phyloP scores from a whole-genome alignment of 208 protist genomes.

The Trypanosoma melophagium region DNA sequence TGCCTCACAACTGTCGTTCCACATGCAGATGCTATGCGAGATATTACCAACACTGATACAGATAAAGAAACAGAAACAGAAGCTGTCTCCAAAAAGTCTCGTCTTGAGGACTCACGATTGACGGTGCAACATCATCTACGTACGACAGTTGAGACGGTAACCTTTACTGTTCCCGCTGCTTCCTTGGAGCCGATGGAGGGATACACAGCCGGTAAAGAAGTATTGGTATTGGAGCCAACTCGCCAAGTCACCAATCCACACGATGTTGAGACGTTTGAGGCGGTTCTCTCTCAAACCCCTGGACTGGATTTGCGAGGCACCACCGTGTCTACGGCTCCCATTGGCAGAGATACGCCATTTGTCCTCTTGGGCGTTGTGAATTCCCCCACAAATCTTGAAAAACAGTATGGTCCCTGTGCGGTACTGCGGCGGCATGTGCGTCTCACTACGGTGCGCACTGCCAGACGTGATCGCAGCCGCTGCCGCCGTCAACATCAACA shows the following conservation, averaged over 20 bases:
- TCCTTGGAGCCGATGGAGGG: conserved; percentile 62
- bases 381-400: conserved; percentile 42
- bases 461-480: not conserved
- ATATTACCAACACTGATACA: not conserved
- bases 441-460: conserved; percentile 15
- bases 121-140: conserved; percentile 26
- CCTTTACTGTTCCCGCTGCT: conserved; percentile 46
- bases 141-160: conserved; percentile 18
- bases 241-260: conserved; percentile 66
- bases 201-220: conserved; percentile 50
- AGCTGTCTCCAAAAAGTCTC: conserved; percentile 8
- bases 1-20: not conserved
- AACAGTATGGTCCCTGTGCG: conserved; percentile 27
- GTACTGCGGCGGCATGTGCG: conserved; percentile 25
- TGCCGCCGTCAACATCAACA: not conserved
- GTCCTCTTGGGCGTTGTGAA: conserved; percentile 69
- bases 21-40: conserved; percentile 10
- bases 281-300: conserved; percentile 22
- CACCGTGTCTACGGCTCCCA: conserved; percentile 39
- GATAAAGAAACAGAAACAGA: not conserved
- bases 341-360: conserved; percentile 67
- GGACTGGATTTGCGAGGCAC: conserved; percentile 12
- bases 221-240: conserved; percentile 57
- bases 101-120: conserved; percentile 1
- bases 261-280: conserved; percentile 50